Conservation (phyloP, 2,329 filamentous ascomycete genomes). For the Penicillium oxalicum region DNA sequence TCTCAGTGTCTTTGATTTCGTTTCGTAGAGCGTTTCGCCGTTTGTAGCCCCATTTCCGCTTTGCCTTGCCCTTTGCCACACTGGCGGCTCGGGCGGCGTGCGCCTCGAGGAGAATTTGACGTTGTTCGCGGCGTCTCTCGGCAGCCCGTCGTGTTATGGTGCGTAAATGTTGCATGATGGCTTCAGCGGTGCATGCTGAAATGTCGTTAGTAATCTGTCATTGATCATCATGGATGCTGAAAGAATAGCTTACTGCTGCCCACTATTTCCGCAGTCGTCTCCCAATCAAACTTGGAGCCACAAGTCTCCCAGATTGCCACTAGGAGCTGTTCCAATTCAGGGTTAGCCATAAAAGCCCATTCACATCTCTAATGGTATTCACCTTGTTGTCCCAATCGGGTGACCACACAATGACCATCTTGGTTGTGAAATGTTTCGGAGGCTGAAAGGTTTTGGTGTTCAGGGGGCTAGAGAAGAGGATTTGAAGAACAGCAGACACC, state of each 20-base stretch:
- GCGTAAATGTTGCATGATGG: slow-evolving; percentile 1
- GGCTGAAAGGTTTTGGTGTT: no score
- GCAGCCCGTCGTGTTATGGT: not conserved
- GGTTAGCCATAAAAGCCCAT: not conserved
- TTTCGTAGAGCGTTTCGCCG: not conserved
- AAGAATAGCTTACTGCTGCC: not conserved
- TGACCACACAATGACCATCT: slow-evolving; percentile 1
- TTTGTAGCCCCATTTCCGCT: not conserved
- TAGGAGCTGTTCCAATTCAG: not conserved
- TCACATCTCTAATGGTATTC: not conserved
- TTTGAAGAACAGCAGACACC: no score
- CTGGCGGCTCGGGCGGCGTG: not conserved
- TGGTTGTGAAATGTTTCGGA: not conserved
- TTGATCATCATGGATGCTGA: not conserved
- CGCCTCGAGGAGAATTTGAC: not conserved
- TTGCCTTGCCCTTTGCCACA: not conserved
- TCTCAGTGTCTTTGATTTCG: no score
- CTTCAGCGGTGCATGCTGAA: slow-evolving; percentile 1
- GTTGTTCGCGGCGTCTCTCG: not conserved
- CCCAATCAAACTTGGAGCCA: not conserved
- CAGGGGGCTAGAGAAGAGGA: no score
- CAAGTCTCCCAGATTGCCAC: not conserved
- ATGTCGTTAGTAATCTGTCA: not conserved
- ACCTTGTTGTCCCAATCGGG: not conserved
- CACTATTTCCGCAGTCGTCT: not conserved